Percentiles rank a stretch among this genome's conserved stretches.
Conservation (phyloP, 2,329 filamentous ascomycete genomes). For the Fusarium keratoplasticum region DNA sequence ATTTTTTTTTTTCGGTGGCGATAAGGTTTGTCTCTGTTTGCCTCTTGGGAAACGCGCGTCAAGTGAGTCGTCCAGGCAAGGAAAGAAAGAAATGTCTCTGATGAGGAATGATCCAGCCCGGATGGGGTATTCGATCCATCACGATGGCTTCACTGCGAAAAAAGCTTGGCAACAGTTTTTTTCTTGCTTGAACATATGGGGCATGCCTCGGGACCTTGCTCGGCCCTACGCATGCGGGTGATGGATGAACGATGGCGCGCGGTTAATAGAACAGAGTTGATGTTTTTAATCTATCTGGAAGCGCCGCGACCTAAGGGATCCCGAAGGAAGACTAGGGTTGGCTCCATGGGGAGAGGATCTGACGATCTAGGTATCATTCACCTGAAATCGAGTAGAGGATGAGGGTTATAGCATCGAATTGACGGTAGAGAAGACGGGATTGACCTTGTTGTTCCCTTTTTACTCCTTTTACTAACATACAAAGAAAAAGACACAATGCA, state of each 20-base stretch:
- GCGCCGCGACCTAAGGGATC: constrained; percentile 3
- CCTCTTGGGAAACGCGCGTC: constrained; percentile 28
- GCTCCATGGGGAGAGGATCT: background rate
- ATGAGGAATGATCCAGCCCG: constrained; percentile 28
- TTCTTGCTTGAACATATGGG: background rate
- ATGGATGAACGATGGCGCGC: background rate
- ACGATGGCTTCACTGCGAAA: background rate
- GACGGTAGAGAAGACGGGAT: background rate
- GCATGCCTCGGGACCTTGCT: background rate
- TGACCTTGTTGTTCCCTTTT: background rate
- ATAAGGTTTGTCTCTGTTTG: constrained; percentile 4
- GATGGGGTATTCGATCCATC: background rate
- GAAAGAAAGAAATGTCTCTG: constrained; percentile 17
- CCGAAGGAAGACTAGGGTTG: background rate
- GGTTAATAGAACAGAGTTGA: background rate
- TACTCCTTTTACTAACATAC: background rate
- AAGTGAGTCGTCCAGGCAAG: constrained; percentile 2
- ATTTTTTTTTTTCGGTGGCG: constrained; percentile 16
- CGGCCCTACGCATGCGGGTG: background rate
- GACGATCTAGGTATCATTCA: constrained; percentile 2
- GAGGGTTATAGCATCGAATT: background rate
- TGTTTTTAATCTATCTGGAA: constrained; percentile 26
- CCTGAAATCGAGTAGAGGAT: background rate
- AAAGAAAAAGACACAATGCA: background rate
- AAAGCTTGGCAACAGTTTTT: constrained; percentile 1